These are phyloP conservation scores for Tetrahymena thermophila DNA, from an alignment of 73 alveolate genomes.

Conservation along the genomic window DNA sequence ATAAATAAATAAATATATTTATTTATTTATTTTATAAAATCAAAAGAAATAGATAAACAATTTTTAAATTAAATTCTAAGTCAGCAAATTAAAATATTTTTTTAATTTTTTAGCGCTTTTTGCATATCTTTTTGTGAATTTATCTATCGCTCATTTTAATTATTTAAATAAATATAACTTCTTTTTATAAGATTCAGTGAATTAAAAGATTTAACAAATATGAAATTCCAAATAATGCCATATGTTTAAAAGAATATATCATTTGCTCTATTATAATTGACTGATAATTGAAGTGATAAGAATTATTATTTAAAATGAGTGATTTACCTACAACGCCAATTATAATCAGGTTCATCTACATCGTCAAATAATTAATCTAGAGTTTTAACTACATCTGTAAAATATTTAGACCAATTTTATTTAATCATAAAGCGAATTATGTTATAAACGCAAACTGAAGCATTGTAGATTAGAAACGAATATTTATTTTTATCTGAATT, in stretches of 20 bases:
- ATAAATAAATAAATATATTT: background rate
- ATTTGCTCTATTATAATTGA: conserved; percentile 10
- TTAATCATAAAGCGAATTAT: conserved; percentile 81
- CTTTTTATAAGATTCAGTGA: background rate
- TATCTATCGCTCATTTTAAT: background rate
- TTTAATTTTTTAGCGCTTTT: too few species aligned
- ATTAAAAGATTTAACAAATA: too few species aligned
- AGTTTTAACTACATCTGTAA: conserved; percentile 86
- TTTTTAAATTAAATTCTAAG: too few species aligned
- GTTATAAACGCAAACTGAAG: conserved; percentile 83
- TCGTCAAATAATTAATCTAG: conserved; percentile 92
- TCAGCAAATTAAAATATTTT: too few species aligned
- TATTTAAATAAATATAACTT: background rate
- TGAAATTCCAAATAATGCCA: too few species aligned
- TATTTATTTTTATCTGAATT: conserved; percentile 95
- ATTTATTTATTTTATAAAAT: background rate
- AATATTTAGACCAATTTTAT: conserved; percentile 81
- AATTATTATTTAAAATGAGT: too few species aligned
- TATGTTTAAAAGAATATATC: background rate
- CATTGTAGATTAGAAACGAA: conserved; percentile 86
- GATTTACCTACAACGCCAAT: conserved; percentile 83
- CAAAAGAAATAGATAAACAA: too few species aligned
- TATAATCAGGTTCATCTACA: conserved; percentile 93
- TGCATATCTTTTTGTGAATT: background rate
- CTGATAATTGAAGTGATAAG: too few species aligned